A percentile compares a stretch with the other conserved stretches of the same genome.
phyloP scores from a whole-genome alignment of 495 filamentous ascomycete genomes.

The Darksidea phi region DNA sequence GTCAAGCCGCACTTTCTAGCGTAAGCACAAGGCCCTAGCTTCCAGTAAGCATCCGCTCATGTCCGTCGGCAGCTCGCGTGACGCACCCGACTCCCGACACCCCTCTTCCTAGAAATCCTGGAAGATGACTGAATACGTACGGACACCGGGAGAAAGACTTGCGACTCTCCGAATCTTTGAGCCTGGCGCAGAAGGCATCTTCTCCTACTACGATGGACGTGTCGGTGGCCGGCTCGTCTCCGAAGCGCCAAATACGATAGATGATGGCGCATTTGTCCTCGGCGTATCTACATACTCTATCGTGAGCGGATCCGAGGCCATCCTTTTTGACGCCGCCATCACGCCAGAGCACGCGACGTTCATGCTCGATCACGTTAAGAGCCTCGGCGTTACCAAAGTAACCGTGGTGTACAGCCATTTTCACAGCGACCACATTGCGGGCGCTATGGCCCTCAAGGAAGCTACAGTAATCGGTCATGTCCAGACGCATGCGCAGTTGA shows the following conservation, averaged over 20 bases:
- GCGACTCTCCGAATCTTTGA: too few relatives aligned
- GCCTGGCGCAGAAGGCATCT: not conserved
- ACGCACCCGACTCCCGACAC: too few relatives aligned
- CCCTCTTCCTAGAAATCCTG: too few relatives aligned
- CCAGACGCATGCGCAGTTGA: not conserved
- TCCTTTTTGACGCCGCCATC: constrained; percentile 3
- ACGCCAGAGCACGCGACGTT: constrained; percentile 1
- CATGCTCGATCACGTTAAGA: constrained; percentile 6
- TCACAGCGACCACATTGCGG: constrained; percentile 11
- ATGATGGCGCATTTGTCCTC: not conserved
- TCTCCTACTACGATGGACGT: constrained; percentile 7
- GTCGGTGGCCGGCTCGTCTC: not conserved
- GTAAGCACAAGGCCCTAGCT: too few relatives aligned
- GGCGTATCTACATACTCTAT: constrained; percentile 3
- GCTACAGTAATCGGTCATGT: not conserved
- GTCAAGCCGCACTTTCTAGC: too few relatives aligned
- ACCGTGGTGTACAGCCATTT: constrained; percentile 9
- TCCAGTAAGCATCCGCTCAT: too few relatives aligned
- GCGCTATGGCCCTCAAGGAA: not conserved
- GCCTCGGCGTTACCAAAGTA: not conserved
- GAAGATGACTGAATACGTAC: too few relatives aligned
- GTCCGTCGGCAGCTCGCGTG: too few relatives aligned
- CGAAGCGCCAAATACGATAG: too few relatives aligned
- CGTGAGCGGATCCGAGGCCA: constrained; percentile 1
- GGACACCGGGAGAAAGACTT: too few relatives aligned